Evolutionary conservation across 129 eudicot species (phyloP), one percentile per base, ranked within the genome.

Genomic region (Oenanthe sinensis): DNA sequence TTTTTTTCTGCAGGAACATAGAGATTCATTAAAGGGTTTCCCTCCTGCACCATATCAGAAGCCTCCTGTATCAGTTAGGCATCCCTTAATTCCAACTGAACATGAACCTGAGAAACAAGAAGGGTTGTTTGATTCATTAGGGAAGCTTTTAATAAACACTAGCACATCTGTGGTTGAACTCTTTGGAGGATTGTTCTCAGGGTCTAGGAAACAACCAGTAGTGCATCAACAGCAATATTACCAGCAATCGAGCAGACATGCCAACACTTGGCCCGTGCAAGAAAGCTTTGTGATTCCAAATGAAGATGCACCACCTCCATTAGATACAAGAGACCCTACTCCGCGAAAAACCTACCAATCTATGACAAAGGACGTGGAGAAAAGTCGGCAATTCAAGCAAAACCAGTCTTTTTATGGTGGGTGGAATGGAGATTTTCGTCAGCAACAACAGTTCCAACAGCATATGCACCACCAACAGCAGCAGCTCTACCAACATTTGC

Each of bases 261-360:
- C 82, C 48, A 80, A 75, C 58, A 10, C 85, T 36, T 94, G 96
- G 96, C 97, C 97, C 6, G 78, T 81, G 77, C 97, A 90, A 87
- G 96, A 90, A 75, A 92, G 96, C 84, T 92, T 85, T 42, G 82
- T 87, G 37, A 84, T 95, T 67, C 92, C 90, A 43, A 87, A 62
- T 69, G 91, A 79, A 81, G 97, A 91, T 71, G 90, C 84, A 46
- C 89, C 98, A 48, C 98, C 97, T 6, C 83, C 93, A 10, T 12
- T 87, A 7, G 97, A 89, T 26, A 49, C 86, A 40, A 86, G 90
- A 76, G 87, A 88, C 49, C 90, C 96, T 0, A 88, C 88, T 15
- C 82, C 88, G 7, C 50, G 89, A 55, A 86, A 80, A 81, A 10
- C 74, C 74, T 85, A 90, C 79, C 88, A 87, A 1, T 50, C 74